Base-by-base conservation (phyloP, 2,329 filamentous ascomycete species). In the Aspergillus sp. region DNA sequence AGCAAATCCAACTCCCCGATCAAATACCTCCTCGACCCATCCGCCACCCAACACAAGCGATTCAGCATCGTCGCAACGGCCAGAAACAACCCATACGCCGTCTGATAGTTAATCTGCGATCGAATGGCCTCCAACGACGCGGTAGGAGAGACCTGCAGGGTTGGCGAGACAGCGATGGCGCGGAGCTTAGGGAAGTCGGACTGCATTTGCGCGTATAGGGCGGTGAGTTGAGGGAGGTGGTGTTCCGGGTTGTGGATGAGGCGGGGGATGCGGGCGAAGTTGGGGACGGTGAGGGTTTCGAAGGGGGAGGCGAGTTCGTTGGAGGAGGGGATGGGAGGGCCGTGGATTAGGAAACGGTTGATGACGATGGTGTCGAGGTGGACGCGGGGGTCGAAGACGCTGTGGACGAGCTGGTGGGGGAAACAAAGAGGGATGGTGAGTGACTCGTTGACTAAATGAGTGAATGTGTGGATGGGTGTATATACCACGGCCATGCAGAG, bases 331-430 rank as follows among this genome's bases (percentile, higher is more conserved):
- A 42, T 6, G 1, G 5, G 14, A 2, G 36, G 36, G 16, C 36
- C 36, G 36, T 16, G 14, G 14, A 42, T n/a, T n/a, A 42, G 36
- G 36, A 42, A 42, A 5, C 36, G 36, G 36, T 42, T 16, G 36
- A 42, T 42, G 2, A 42, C 36, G 14, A 16, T 16, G 1, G 36
- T 16, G 6, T 42, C 36, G 3, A 42, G 36, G 36, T 16, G 14
- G 36, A 69, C 56, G 5, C 55, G 60, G 4, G 65, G 66, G 20
- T 69, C 61, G 16, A 62, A 46, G 31, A 68, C 63, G 16, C 63
- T 63, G 49, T 67, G 63, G 10, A 69, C 45, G 24, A 69, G 62
- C 66, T 69, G 46, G 65, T 59, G 31, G 54, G 26, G 7, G 26
- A 26, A 1, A 29, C 1, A 29, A 2, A 29, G 26, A 9, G 26